Evolutionary conservation across 2,329 filamentous ascomycete species (phyloP), one percentile per base, ranked within the genome.

Genomic region (Trichophyton benhamiae): DNA sequence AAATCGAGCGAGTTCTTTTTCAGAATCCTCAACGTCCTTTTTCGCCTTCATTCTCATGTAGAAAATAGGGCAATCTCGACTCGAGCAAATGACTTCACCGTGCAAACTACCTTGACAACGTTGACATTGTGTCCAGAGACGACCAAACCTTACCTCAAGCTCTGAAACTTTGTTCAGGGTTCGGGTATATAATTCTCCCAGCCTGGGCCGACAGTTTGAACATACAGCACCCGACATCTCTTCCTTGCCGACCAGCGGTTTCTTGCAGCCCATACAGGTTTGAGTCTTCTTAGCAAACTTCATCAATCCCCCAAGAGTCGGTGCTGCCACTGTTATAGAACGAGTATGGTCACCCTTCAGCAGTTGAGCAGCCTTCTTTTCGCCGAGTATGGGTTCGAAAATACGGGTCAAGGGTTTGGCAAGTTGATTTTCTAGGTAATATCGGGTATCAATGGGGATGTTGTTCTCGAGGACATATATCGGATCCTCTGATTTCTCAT

Each of bases 1-100:
- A 75, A 99, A 99, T 68, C 94, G 80, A 67, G 83, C 83, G 69
- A 99, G 75, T 74, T 99, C 94, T 77, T 90, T 95, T 62, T 91
- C 90, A 1, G 87, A 87, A 77, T 99, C 94, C 74, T 97, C 92
- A 44, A 97, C 86, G 73, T 99, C 94, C 80, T 99, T 99, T 82
- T 96, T 95, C 36, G 92, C 92, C 81, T 99, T 99, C 94, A 99
- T 99, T 3, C 94, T 86, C 94, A 99, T 99, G 75, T 99, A 99
- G 75, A 99, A 99, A 70, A 99, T 99, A 0, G 94, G 94, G 72
- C 94, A 99, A 78, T 99, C 94, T 73, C 91, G 88, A 72, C 87
- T 92, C 65, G 87, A 91, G 78, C 94, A 99, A 68, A 99, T 97
- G 60, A 99, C 95, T 75, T 99, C 94, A 73, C 90, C 94, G 77